phyloP scores from a whole-genome alignment of 768 basidiomycete genomes.

The Lentinula edodes region DNA sequence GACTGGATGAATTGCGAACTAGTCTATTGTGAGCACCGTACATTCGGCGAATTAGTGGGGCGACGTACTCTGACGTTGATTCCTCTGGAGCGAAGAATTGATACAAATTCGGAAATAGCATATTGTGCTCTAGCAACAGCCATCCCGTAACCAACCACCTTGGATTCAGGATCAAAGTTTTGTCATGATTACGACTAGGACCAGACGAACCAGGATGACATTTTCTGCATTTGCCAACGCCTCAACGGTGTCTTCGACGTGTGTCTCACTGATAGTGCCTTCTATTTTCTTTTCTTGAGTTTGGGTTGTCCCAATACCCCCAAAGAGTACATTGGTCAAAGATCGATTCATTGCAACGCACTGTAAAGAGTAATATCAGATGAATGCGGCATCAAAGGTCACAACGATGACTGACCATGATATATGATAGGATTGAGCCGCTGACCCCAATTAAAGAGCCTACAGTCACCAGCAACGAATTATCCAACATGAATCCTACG shows the following conservation, averaged over 20 bases:
- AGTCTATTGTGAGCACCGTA: background rate
- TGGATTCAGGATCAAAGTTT: conserved; percentile 8
- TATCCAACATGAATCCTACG: conserved; percentile 82
- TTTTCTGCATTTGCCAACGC: conserved; percentile 73
- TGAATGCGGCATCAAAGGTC: background rate
- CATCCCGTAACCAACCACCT: conserved; percentile 89
- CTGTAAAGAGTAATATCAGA: conserved; percentile 29
- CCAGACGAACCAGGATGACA: conserved; percentile 61
- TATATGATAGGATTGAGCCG: conserved; percentile 87
- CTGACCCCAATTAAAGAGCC: conserved; percentile 87
- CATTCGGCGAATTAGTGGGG: background rate
- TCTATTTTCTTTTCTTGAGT: conserved; percentile 71
- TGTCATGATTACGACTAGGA: background rate
- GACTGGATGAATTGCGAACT: conserved; percentile 85
- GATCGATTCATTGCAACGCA: conserved; percentile 93
- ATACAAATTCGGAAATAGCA: conserved; percentile 69
- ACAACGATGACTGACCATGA: conserved; percentile 58
- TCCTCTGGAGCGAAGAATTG: conserved; percentile 65
- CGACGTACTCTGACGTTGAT: conserved; percentile 61
- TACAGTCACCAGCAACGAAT: conserved; percentile 75
- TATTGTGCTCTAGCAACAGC: conserved; percentile 90
- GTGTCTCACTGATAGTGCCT: conserved; percentile 73
- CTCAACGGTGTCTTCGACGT: conserved; percentile 77
- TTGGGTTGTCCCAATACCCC: conserved; percentile 65
- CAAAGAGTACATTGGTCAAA: conserved; percentile 79